Conservation (phyloP, 352 stramenopile genomes). For the Globisporangium cederbergense region DNA sequence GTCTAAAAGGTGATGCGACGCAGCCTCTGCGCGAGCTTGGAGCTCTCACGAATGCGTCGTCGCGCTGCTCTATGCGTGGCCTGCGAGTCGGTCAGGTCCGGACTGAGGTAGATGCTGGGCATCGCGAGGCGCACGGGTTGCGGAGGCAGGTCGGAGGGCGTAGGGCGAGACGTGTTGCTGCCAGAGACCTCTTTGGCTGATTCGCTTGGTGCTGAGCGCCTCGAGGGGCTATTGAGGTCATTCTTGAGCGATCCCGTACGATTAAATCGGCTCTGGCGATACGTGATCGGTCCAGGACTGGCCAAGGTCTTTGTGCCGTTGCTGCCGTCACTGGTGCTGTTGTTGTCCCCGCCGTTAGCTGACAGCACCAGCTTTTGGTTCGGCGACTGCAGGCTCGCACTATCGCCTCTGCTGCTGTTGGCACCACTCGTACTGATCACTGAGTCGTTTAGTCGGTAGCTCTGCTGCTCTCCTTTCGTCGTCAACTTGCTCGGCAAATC, state of each 20-base stretch:
- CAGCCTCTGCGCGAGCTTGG: conserved; percentile 36
- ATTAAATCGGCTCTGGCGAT: conserved; percentile 8
- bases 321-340: background rate
- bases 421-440: background rate
- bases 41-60: conserved; percentile 37
- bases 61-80: conserved; percentile 35
- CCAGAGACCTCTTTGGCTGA: background rate
- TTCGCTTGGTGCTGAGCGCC: conserved; percentile 4
- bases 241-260: conserved; percentile 1
- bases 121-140: conserved; percentile 47
- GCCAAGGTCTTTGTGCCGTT: background rate
- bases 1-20: conserved; percentile 43
- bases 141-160: conserved; percentile 23
- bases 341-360: background rate
- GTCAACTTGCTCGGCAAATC: background rate
- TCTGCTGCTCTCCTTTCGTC: background rate
- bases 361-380: background rate
- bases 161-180: conserved; percentile 13
- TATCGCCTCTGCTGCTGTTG: background rate
- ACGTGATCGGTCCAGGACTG: background rate
- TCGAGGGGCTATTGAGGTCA: background rate
- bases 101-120: conserved; percentile 58
- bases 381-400: background rate
- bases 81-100: conserved; percentile 36
- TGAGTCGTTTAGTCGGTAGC: background rate